phyloP scores from a whole-genome alignment of 2,329 filamentous ascomycete species.

The Mariannaea elegans region DNA sequence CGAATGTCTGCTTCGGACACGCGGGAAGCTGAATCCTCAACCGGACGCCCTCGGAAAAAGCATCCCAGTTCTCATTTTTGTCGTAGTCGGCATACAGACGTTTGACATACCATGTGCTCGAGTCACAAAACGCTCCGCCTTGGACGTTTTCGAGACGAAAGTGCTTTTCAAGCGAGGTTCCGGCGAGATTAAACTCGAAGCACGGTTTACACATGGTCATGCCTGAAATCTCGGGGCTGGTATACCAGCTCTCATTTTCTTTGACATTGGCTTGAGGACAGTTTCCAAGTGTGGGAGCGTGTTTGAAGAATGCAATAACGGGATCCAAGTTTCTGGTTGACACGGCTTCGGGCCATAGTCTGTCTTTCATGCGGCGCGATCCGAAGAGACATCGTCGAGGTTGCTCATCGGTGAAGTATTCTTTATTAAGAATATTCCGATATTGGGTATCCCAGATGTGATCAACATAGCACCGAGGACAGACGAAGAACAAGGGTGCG shows the following conservation, averaged over 20 bases:
- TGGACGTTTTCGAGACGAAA: constrained; percentile 36
- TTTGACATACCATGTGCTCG: constrained; percentile 42
- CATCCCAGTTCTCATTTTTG: constrained; percentile 42
- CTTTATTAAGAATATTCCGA: constrained; percentile 37
- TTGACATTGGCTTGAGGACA: constrained; percentile 25
- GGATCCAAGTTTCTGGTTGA: constrained; percentile 39
- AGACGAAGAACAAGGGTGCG: constrained; percentile 46
- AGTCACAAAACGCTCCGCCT: constrained; percentile 41
- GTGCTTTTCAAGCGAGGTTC: constrained; percentile 39
- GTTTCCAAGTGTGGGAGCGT: constrained; percentile 29
- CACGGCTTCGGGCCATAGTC: constrained; percentile 43
- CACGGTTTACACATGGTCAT: constrained; percentile 50
- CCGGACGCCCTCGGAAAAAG: constrained; percentile 44
- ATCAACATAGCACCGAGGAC: constrained; percentile 50
- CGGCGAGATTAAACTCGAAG: constrained; percentile 47
- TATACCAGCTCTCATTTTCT: constrained; percentile 45
- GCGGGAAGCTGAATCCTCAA: constrained; percentile 36
- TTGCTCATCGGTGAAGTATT: constrained; percentile 33
- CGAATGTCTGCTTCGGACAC: constrained; percentile 38
- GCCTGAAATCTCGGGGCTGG: constrained; percentile 42
- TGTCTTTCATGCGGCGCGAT: constrained; percentile 42
- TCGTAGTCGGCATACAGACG: constrained; percentile 40
- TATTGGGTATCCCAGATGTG: constrained; percentile 45
- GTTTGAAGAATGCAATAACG: constrained; percentile 42
- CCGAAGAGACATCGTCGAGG: constrained; percentile 48